Evolutionary conservation across 169 alveolate genomes (phyloP), one percentile per base, ranked within the genome.

Genomic region (Eimeria acervulina): DNA sequence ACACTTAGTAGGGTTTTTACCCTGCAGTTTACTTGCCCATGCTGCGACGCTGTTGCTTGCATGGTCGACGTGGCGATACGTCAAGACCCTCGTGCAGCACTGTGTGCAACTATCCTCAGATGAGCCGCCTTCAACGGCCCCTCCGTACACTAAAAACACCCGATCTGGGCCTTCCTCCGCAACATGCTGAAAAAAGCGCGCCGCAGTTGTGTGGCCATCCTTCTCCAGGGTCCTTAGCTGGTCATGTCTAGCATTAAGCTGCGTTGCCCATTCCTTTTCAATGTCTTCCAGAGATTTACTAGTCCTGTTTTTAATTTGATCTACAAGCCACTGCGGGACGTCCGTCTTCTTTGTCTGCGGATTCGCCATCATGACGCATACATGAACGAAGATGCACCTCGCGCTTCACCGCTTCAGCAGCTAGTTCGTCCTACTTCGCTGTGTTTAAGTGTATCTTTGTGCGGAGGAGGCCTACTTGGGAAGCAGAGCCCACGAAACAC

Each of bases 31-130:
- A n/a, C 51, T 33, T 44, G 81, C 93, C 93, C 93, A 87, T 15
- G 93, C 93, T 33, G 93, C 81, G n/a, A 87, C 93, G 38, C 81
- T 61, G 93, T 87, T 87, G 66, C 93, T 87, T 17, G 93, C 93
- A 61, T 61, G 81, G 83, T 87, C 93, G 26, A 61, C 93, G 63
- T 87, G 93, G 28, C 70, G 61, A 40, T 87, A 87, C 23, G 93
- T 87, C 83, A 87, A 61, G 40, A 55, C 81, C 81, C 93, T 87
- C 40, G 93, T 59, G 83, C 93, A 59, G 80, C 93, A 87, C 81
- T 38, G 52, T 31, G 55, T 40, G 80, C 51, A 87, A 66, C 55
- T 55, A n/a, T 52, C 81, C 47, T 28, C 61, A 55, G 26, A 55
- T 15, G 21, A 28, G 2, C 61, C 23, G 21, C 33, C 93, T 87